Percentiles rank a stretch among this genome's conserved stretches.
Evolutionary conservation across 75 land plant genomes (phyloP).

Genomic region (Pinus albicaulis): DNA sequence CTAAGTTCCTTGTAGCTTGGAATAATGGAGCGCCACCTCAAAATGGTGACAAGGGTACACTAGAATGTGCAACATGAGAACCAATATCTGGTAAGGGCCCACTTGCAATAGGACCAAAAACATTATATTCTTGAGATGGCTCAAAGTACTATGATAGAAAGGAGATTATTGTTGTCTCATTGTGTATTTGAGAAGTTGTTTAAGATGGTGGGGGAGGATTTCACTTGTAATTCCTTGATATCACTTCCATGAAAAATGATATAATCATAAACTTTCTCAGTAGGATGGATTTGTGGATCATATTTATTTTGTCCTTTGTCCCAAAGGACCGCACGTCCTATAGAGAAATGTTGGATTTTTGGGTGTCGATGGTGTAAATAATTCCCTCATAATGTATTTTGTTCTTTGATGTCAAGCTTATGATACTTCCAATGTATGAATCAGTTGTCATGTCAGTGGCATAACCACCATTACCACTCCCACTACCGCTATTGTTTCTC

Average conservation of each 20-base stretch:
- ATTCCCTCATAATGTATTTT: constrained; percentile 66
- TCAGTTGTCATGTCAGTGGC: no score
- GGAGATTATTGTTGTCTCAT: constrained; percentile 85
- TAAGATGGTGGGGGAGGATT: constrained; percentile 73
- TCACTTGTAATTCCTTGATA: constrained; percentile 93
- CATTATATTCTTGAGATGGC: constrained; percentile 25
- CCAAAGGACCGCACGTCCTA: constrained; percentile 68
- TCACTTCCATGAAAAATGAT: constrained; percentile 83
- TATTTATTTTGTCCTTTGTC: constrained; percentile 82
- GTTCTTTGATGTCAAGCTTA: constrained; percentile 61
- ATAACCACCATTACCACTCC: no score
- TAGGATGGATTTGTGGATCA: constrained; percentile 73
- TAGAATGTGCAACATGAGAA: constrained; percentile 33
- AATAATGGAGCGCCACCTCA: constrained; percentile 49
- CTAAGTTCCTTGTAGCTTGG: constrained; percentile 57
- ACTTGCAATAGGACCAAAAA: constrained; percentile 26
- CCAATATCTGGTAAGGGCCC: constrained; percentile 26
- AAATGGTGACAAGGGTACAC: constrained; percentile 36
- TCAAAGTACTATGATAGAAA: constrained; percentile 55
- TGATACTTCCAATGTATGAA: constrained; percentile 47
- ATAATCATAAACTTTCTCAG: constrained; percentile 83
- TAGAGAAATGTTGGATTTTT: constrained; percentile 51
- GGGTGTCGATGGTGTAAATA: constrained; percentile 54
- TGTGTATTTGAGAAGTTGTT: constrained; percentile 41
- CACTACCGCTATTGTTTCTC: no score